These are phyloP conservation scores for Leccinum broughii DNA, from an alignment of 768 basidiomycete genomes.

Conservation along the genomic window DNA sequence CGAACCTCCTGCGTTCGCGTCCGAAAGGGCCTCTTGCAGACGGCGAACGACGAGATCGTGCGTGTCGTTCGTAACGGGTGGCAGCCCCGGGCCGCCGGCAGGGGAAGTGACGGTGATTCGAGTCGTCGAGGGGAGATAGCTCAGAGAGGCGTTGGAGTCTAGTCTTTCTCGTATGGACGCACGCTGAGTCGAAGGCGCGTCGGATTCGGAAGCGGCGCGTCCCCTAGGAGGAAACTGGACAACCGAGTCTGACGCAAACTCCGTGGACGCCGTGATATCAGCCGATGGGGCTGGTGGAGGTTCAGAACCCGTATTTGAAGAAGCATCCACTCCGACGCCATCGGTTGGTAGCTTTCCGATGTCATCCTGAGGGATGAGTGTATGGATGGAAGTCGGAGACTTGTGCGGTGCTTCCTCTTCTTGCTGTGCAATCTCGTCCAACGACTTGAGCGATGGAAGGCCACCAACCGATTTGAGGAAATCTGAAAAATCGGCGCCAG, in stretches of 20 bases:
- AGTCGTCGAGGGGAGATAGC: slow-evolving; percentile 25
- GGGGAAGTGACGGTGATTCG: slow-evolving; percentile 50
- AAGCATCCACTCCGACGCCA: not conserved
- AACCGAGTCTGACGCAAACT: slow-evolving; percentile 16
- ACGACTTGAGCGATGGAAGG: slow-evolving; percentile 44
- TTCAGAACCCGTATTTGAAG: not conserved
- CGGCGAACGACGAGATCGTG: slow-evolving; percentile 48
- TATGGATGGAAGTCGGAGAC: slow-evolving; percentile 24
- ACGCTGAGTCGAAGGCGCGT: slow-evolving; percentile 14
- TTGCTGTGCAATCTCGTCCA: slow-evolving; percentile 47
- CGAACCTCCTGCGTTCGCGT: slow-evolving; percentile 58
- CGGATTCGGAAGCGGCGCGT: slow-evolving; percentile 37
- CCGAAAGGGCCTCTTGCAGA: slow-evolving; percentile 61
- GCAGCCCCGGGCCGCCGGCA: slow-evolving; percentile 28
- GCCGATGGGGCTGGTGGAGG: slow-evolving; percentile 1
- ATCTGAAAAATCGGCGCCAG: slow-evolving; percentile 78
- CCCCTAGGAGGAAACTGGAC: slow-evolving; percentile 17
- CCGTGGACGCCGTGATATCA: slow-evolving; percentile 10
- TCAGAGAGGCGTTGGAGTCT: slow-evolving; percentile 27
- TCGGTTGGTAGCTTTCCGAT: not conserved
- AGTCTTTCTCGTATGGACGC: slow-evolving; percentile 22
- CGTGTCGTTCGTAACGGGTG: slow-evolving; percentile 34
- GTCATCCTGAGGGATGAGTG: slow-evolving; percentile 13
- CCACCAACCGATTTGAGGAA: slow-evolving; percentile 61
- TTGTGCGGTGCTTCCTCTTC: slow-evolving; percentile 34